Percentiles rank a stretch among this genome's conserved stretches.
These are phyloP conservation scores for Cardamine chenopodiifolia DNA, from an alignment of 345 rosid genomes.

Conservation along the genomic window DNA sequence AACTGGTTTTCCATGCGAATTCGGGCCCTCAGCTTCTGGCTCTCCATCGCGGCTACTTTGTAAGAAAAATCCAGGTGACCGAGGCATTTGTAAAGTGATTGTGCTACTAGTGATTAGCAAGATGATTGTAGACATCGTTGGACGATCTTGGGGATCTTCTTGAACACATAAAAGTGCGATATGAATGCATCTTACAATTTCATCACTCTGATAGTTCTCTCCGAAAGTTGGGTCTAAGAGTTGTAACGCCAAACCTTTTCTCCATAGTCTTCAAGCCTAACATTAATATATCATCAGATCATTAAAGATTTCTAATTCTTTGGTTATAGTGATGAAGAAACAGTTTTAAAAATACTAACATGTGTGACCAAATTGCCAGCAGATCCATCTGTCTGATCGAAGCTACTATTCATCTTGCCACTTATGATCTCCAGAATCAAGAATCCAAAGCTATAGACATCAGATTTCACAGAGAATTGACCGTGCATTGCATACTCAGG, in stretches of 20 bases:
- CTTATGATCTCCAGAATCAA: conserved; percentile 40
- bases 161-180: conserved; percentile 53
- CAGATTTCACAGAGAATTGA: conserved; percentile 31
- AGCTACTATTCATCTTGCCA: conserved; percentile 23
- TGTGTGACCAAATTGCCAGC: conserved; percentile 27
- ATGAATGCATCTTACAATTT: conserved; percentile 53
- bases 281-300: neutral
- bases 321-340: neutral
- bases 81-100: conserved; percentile 34
- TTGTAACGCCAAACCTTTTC: conserved; percentile 36
- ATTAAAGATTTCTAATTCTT: neutral
- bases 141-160: conserved; percentile 46
- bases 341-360: conserved; percentile 10
- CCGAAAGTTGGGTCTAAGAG: conserved; percentile 40
- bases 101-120: conserved; percentile 41
- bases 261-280: conserved; percentile 55
- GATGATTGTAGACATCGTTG: conserved; percentile 40
- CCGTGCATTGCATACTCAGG: conserved; percentile 44
- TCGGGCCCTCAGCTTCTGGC: neutral
- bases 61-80: conserved; percentile 27
- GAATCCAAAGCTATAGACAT: conserved; percentile 23
- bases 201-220: conserved; percentile 31
- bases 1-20: neutral
- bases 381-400: conserved; percentile 8
- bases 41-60: neutral